Evolutionary conservation across 1,139 yeast genomes (phyloP).

Genomic region (Saccharomyces pastorianus): DNA sequence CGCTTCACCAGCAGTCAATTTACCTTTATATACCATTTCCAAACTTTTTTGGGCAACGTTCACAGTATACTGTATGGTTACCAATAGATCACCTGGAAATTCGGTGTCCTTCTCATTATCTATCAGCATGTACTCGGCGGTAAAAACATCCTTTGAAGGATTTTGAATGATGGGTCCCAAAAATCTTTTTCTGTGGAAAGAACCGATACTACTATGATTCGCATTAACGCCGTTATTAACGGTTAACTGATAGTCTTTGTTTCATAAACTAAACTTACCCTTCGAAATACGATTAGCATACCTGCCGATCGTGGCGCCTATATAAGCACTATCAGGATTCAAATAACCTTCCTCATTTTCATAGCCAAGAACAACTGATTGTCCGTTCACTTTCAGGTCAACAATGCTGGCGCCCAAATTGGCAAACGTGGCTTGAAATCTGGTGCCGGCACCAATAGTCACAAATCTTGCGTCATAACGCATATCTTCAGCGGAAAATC

Average conservation of each 20-base stretch:
- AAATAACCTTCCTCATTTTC: conserved; percentile 35
- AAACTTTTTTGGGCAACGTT: conserved; percentile 28
- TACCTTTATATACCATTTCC: conserved; percentile 44
- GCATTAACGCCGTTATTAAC: conserved; percentile 37
- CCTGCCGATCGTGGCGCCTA: conserved; percentile 60
- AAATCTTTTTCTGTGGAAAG: conserved; percentile 44
- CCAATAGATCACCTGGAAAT: conserved; percentile 22
- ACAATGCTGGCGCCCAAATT: conserved; percentile 50
- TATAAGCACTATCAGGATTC: conserved; percentile 39
- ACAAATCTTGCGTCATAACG: conserved; percentile 35
- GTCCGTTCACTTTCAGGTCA: conserved; percentile 34
- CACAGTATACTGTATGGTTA: conserved; percentile 16
- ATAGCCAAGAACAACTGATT: conserved; percentile 32
- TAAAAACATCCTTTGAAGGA: conserved; percentile 29
- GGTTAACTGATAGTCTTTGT: conserved; percentile 36
- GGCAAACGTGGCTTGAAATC: conserved; percentile 39
- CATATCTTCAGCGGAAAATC: conserved; percentile 25
- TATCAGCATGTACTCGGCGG: conserved; percentile 36
- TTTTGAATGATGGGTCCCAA: conserved; percentile 44
- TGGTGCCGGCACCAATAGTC: conserved; percentile 32
- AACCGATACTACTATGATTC: conserved; percentile 46
- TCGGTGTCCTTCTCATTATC: conserved; percentile 32
- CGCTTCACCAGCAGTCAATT: conserved; percentile 35
- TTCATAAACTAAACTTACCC: conserved; percentile 40
- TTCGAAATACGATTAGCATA: conserved; percentile 52